Evolutionary conservation across 2,329 filamentous ascomycete species (phyloP), one percentile per base, ranked within the genome.

Genomic region (Colletotrichum paranaense): DNA sequence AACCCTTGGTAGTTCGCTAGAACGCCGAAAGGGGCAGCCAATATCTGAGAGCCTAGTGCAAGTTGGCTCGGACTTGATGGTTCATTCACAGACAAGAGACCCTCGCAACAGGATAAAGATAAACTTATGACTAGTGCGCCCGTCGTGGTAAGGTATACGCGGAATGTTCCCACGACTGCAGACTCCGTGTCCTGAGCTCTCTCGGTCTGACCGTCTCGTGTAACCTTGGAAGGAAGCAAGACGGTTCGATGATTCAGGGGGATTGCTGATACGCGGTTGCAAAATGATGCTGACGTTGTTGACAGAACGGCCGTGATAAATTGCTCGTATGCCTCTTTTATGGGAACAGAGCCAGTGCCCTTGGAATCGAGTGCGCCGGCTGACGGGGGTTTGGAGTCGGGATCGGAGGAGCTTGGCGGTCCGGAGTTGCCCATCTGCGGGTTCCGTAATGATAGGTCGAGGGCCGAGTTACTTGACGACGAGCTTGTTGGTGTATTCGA

Each of bases 11-110:
- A 82, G 7, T 82, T 83, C 11, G 84, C 86, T 75, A 87, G 85
- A 26, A 84, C 79, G 16, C 89, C 89, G 63, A 90, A 85, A 0
- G 89, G 89, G 2, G 89, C 89, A 7, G 88, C 86, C 24, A 91
- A 79, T 24, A 91, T 84, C 2, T 85, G 83, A 19, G 84, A 81
- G 22, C 85, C 84, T 0, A 85, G 77, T 8, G 83, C 81, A 5
- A 84, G 82, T 5, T 85, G 75, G 53, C 82, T 84, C 16, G 83
- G 79, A 16, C 82, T 81, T 38, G 85, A 74, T 7, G 80, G 79
- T 73, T 89, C 86, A 19, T 87, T 85, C 24, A 87, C 81, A 1
- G 84, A 84, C 16, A 85, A 78, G 52, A 91, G 79, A 7, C 86
- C 88, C 49, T 84, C 81, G 55, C 88, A 86, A 52, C 84, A 78